Conservation (phyloP, 768 basidiomycete species). For the Leccinum barrowsii region DNA sequence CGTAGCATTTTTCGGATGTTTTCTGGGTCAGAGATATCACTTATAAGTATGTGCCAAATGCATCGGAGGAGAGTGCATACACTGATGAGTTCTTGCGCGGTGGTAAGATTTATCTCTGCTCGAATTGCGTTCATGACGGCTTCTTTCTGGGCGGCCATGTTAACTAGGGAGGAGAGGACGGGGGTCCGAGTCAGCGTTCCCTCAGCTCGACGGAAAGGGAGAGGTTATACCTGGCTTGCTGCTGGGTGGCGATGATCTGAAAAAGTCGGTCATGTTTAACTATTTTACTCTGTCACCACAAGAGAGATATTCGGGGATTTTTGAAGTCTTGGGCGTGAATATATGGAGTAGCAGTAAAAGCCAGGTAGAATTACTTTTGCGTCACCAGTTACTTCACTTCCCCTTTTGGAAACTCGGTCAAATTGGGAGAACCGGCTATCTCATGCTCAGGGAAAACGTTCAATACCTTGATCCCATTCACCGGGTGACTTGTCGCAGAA, state of each 20-base stretch:
- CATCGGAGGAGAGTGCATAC: slow-evolving; percentile 34
- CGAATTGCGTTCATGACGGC: slow-evolving; percentile 60
- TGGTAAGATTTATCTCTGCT: slow-evolving; percentile 66
- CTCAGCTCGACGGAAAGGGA: neutral
- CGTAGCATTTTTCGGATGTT: slow-evolving; percentile 74
- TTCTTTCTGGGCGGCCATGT: slow-evolving; percentile 38
- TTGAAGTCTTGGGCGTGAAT: neutral
- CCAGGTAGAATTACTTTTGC: neutral
- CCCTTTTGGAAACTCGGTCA: slow-evolving; percentile 13
- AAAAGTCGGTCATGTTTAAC: slow-evolving; percentile 50
- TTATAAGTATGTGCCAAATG: neutral
- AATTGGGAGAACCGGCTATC: neutral
- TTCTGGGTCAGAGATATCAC: slow-evolving; percentile 43
- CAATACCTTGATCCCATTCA: neutral
- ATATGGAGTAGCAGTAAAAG: neutral
- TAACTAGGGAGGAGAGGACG: slow-evolving; percentile 29
- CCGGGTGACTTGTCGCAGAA: neutral
- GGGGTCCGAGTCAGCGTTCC: neutral
- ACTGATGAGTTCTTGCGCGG: slow-evolving; percentile 80
- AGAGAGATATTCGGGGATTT: neutral
- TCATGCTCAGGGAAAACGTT: neutral
- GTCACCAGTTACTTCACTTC: neutral
- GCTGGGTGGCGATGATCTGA: slow-evolving; percentile 35
- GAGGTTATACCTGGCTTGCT: slow-evolving; percentile 25
- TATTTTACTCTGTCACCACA: neutral